These are phyloP conservation scores for Candida parachauliodes DNA, from an alignment of 805 yeast genomes.

Conservation along the genomic window DNA sequence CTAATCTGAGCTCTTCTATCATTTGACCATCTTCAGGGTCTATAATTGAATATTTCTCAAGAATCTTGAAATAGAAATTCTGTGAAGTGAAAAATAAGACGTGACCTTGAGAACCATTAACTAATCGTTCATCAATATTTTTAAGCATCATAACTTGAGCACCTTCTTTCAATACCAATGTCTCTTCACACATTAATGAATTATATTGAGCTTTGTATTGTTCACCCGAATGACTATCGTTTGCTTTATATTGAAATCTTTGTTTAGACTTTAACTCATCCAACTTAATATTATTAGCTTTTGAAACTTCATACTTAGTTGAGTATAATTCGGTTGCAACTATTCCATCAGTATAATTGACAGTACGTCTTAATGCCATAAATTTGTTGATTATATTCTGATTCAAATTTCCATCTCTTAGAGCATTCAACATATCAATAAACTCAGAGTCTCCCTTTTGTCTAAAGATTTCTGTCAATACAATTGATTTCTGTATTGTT, in stretches of 20 bases:
- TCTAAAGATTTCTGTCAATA: conserved; percentile 78
- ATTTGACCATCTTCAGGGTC: conserved; percentile 16
- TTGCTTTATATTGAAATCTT: conserved; percentile 38
- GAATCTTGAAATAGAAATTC: conserved; percentile 20
- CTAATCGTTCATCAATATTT: conserved; percentile 71
- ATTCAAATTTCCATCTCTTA: conserved; percentile 68
- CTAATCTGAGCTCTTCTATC: conserved; percentile 20
- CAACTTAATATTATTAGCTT: conserved; percentile 53
- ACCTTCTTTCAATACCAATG: conserved; percentile 64
- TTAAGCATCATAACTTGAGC: conserved; percentile 95
- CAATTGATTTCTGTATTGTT: conserved; percentile 60
- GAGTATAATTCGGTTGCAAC: conserved; percentile 88
- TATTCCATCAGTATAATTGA: conserved; percentile 66
- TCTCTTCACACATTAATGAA: conserved; percentile 67
- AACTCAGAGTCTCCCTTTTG: conserved; percentile 78
- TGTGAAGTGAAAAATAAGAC: conserved; percentile 52
- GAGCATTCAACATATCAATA: conserved; percentile 73
- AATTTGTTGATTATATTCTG: conserved; percentile 48
- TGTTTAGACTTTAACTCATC: conserved; percentile 42
- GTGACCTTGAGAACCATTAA: conserved; percentile 88
- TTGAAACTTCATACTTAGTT: conserved; percentile 79
- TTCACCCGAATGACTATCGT: conserved; percentile 25
- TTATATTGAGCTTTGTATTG: conserved; percentile 39
- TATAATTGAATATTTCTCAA: conserved; percentile 18
- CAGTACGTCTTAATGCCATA: conserved; percentile 50